Conservation (phyloP, 2,329 filamentous ascomycete genomes). For the Xylariomycetidae sp. region DNA sequence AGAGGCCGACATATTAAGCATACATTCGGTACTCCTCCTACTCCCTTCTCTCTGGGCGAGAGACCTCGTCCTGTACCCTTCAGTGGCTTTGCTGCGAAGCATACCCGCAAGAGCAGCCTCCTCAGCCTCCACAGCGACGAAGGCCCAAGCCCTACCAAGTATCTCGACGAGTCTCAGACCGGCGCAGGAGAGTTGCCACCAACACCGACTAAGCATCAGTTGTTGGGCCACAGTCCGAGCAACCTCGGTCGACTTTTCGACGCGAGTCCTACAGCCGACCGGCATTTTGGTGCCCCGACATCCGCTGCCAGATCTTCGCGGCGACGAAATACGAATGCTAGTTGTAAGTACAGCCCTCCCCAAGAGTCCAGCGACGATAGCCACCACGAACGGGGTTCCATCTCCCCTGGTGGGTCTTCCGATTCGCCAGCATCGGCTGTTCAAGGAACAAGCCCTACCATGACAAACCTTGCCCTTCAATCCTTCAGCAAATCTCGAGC, state of each 20-base stretch:
- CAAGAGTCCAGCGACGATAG: constrained; percentile 15
- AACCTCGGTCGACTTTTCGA: constrained; percentile 33
- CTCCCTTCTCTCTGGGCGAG: constrained; percentile 64
- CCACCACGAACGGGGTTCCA: constrained; percentile 11
- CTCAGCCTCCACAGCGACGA: constrained; percentile 79
- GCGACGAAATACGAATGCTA: constrained; percentile 20
- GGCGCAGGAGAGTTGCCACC: constrained; percentile 70
- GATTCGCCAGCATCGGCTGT: constrained; percentile 28
- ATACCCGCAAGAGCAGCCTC: constrained; percentile 61
- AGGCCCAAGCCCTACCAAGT: constrained; percentile 48
- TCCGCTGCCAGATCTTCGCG: constrained; percentile 29
- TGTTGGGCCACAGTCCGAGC: constrained; percentile 31
- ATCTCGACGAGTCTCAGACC: constrained; percentile 22
- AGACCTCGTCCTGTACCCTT: constrained; percentile 64
- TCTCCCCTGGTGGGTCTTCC: constrained; percentile 11
- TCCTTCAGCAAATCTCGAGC: constrained; percentile 34
- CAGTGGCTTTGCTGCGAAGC: constrained; percentile 46
- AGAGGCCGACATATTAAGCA: constrained; percentile 61
- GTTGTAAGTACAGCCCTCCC: constrained; percentile 39
- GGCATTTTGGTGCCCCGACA: constrained; percentile 36
- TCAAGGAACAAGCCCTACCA: constrained; percentile 28
- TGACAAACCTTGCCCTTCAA: constrained; percentile 29
- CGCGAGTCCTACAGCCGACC: constrained; percentile 45
- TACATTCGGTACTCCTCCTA: constrained; percentile 74
- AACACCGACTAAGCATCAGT: constrained; percentile 78